Base-by-base conservation (phyloP, 1,284 basidiomycete species). In the Gomphus bonarii region DNA sequence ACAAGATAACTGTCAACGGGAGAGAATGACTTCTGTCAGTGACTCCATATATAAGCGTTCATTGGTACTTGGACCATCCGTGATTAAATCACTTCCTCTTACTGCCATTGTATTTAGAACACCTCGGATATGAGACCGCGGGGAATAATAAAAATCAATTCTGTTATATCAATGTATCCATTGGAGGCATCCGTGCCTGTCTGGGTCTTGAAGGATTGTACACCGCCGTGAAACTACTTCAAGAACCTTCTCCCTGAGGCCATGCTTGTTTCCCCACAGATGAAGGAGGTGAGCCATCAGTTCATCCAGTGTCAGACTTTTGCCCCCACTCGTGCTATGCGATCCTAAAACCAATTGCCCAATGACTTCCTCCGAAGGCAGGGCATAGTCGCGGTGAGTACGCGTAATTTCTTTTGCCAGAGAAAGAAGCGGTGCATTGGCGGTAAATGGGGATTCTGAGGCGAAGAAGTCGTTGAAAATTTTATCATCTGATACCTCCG, bases 331-430 rank as follows among this genome's bases (percentile, higher is more conserved):
- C 38, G 73, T 73, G 18, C 66, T 66, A 62, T 82, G 78, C 59
- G 73, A 50, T 80, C 86, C 66, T 65, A 61, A 74, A 36, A 93
- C 81, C 47, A 84, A 69, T 20, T 74, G 68, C 44, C 76, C 71
- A 60, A 94, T 84, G 61, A 83, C 81, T 57, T 74, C 70, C 68
- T 89, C 88, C 12, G 76, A 80, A 8, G 85, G 91, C 49, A 90
- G 74, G 35, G 77, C 77, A 61, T 75, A 70, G 58, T 63, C 57
- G 40, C 68, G 67, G 43, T 62, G 64, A 51, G 63, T 63, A 55
- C 53, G 61, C 55, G 14, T 20, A 3, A 62, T 43, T 33, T 62
- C 66, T 40, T 74, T 70, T 16, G 79, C 73, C 43, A 80, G 69
- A 16, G 73, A 69, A 36, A 84, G 69, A 50, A 66, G 66, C 3